Evolutionary conservation across 2,329 filamentous ascomycete species (phyloP).

Genomic region (Chaetomium olivaceum): DNA sequence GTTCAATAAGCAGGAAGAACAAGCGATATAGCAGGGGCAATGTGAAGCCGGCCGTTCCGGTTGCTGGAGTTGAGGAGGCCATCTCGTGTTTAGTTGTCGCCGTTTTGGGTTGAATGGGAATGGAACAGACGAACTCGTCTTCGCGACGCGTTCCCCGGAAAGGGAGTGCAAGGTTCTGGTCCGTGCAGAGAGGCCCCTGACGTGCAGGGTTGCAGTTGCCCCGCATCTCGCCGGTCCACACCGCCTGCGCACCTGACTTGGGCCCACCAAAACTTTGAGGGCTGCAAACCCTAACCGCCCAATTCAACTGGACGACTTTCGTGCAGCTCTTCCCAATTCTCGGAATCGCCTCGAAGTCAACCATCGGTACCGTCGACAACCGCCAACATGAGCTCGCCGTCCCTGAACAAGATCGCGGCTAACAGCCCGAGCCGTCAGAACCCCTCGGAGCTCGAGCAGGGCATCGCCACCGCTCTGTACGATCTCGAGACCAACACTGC

Average conservation of each 20-base stretch:
- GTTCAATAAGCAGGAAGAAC: constrained; percentile 76
- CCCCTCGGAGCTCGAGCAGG: constrained; percentile 96
- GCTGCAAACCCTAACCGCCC: constrained; percentile 32
- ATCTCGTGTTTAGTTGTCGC: constrained; percentile 19
- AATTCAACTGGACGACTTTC: constrained; percentile 22
- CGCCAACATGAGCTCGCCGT: constrained; percentile 65
- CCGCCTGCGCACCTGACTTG: constrained; percentile 22
- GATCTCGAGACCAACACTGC: constrained; percentile 99
- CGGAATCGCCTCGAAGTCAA: constrained; percentile 18
- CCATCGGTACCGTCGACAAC: constrained; percentile 35
- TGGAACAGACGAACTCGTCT: neutral
- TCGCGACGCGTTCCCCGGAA: neutral
- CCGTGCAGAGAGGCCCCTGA: neutral
- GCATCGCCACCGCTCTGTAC: constrained; percentile 94
- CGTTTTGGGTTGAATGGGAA: constrained; percentile 6
- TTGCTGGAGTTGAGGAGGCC: neutral
- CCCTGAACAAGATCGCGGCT: constrained; percentile 96
- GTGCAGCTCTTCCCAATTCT: constrained; percentile 16
- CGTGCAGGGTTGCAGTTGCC: neutral
- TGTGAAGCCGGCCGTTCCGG: constrained; percentile 38
- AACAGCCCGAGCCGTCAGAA: constrained; percentile 96
- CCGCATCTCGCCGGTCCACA: constrained; percentile 4
- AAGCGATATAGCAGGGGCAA: constrained; percentile 65
- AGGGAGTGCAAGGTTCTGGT: neutral
- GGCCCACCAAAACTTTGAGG: constrained; percentile 26